A percentile compares a stretch with the other conserved stretches of the same genome.
phyloP scores from a whole-genome alignment of 257 asterid species.

The Solanum boliviense region DNA sequence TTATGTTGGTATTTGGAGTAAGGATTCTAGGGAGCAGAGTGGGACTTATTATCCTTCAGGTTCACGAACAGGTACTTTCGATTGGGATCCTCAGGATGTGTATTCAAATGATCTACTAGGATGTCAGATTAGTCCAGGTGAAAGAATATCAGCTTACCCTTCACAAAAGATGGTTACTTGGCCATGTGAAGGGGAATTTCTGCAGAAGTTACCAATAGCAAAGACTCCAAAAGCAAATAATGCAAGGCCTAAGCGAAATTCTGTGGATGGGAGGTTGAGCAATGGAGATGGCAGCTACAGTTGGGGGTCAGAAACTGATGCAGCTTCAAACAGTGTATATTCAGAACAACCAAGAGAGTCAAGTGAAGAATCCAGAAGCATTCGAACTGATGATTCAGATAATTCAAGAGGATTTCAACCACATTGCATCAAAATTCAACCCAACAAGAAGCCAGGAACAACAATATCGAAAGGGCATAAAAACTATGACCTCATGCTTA shows the following conservation, averaged over 20 bases:
- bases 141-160: slow-evolving; percentile 51
- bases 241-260: slow-evolving; percentile 17
- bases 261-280: slow-evolving; percentile 36
- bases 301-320: slow-evolving; percentile 46
- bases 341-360: slow-evolving; percentile 23
- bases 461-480: slow-evolving; percentile 75
- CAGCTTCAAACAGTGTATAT: slow-evolving; percentile 26
- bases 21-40: slow-evolving; percentile 49
- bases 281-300: slow-evolving; percentile 11
- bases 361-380: slow-evolving; percentile 18
- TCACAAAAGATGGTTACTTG: slow-evolving; percentile 53
- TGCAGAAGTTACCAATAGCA: slow-evolving; percentile 17
- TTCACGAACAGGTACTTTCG: slow-evolving; percentile 23
- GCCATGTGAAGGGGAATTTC: slow-evolving; percentile 43
- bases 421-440: slow-evolving; percentile 41
- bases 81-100: slow-evolving; percentile 72
- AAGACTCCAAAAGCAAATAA: slow-evolving; percentile 15
- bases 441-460: slow-evolving; percentile 46
- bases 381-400: slow-evolving; percentile 18
- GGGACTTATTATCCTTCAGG: slow-evolving; percentile 71
- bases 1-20: slow-evolving; percentile 79
- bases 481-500: slow-evolving; percentile 84
- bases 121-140: slow-evolving; percentile 33
- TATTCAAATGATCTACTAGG: slow-evolving; percentile 33
- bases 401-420: slow-evolving; percentile 14